phyloP scores from a whole-genome alignment of 2,329 filamentous ascomycete species.

The Sporothrix globosa region DNA sequence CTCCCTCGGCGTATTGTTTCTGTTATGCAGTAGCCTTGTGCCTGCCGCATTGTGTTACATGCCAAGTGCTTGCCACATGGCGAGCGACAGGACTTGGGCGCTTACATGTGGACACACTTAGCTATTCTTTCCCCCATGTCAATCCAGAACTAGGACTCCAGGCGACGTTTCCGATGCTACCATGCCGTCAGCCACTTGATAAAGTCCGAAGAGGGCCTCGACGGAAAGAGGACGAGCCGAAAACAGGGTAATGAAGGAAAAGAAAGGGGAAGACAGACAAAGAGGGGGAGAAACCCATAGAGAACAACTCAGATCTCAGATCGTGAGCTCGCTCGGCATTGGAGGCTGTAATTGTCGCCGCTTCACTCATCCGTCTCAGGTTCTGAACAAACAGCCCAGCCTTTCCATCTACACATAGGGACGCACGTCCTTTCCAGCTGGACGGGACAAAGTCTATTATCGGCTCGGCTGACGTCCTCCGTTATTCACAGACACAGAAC shows the following conservation, averaged over 20 bases:
- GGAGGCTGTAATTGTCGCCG: not conserved
- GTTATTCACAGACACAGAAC: not conserved
- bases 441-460: constrained; percentile 5
- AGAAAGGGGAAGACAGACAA: not conserved
- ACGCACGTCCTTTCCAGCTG: not conserved
- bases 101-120: not conserved
- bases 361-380: not conserved
- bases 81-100: not conserved
- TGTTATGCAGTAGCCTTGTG: not conserved
- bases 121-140: not conserved
- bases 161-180: constrained; percentile 3
- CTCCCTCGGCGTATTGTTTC: not conserved
- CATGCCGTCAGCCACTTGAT: not conserved
- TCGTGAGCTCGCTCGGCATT: not conserved
- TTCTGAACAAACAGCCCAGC: not conserved
- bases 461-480: not conserved
- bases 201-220: not conserved
- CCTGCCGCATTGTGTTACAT: not conserved
- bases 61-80: constrained; percentile 26
- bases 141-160: not conserved
- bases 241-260: not conserved
- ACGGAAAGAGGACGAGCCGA: not conserved
- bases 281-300: not conserved
- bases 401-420: constrained; percentile 12
- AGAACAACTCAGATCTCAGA: not conserved